Base-by-base conservation (phyloP, 2,329 filamentous ascomycete species). In the Fusarium dlaminii region DNA sequence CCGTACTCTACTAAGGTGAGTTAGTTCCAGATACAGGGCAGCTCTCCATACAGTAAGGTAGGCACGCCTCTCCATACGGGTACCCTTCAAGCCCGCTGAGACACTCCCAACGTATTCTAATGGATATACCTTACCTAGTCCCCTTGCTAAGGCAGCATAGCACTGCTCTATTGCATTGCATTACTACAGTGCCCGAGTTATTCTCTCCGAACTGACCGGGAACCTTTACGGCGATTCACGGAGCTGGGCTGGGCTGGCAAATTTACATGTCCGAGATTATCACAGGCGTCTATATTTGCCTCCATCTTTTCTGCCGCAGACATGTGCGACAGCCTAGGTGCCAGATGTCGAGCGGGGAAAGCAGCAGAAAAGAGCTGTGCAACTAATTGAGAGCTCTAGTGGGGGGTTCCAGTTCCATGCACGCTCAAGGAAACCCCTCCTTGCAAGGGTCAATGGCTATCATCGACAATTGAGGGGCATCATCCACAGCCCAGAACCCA, bases 241-340 rank as follows among this genome's bases (percentile, higher is more conserved):
- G 51, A 67, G 62, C 30, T 30, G 11, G 42, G 32, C 30, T 59
- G 32, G 56, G 37, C 17, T 40, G 46, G 27, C n/a, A 34, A 66
- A 63, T 74, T 74, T 73, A 72, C 71, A 73, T 73, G 71, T 74
- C 71, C 71, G 71, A 64, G 59, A 73, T 54, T 71, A 52, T 63
- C 61, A 43, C 68, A 56, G 48, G 42, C 49, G 39, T 69, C 59
- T 59, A 42, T 42, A 48, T 48, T 48, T 63, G 39, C 49, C 65
- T 54, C 65, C 24, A 29, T 60, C 18, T 32, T 24, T 40, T 66
- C 45, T 42, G 54, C 56, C 46, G 52, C 57, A 70, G 58, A 59
- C 71, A 72, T 74, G 66, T 74, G 70, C 58, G 56, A 74, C 58
- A 59, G 71, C 45, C 52, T 67, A 51, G 45, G 61, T 40, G 51